Conservation (phyloP, 2,329 filamentous ascomycete species). For the Colletotrichum sidae region DNA sequence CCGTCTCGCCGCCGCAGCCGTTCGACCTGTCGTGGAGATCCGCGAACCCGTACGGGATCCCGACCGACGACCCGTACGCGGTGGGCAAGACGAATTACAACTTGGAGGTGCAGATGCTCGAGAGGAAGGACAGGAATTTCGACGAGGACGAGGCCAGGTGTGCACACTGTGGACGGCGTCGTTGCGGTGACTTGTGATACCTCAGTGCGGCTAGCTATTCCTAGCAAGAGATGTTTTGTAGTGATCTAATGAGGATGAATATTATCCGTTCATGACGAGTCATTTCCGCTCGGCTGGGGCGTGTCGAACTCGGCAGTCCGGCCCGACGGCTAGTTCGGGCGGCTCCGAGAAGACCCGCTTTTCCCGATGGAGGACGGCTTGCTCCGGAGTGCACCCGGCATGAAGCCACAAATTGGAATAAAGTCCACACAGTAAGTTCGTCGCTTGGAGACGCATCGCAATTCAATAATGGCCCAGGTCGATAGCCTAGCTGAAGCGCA, state of each 20-base stretch:
- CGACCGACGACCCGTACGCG: not conserved
- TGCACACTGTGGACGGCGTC: constrained; percentile 16
- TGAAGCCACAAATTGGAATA: too few relatives aligned
- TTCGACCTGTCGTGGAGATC: constrained; percentile 32
- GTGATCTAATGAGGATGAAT: constrained; percentile 1
- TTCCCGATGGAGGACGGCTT: not conserved
- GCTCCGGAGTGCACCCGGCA: too few relatives aligned
- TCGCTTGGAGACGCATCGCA: too few relatives aligned
- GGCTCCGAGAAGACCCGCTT: not conserved
- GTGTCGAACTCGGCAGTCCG: not conserved
- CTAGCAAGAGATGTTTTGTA: not conserved
- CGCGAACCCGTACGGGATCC: constrained; percentile 23
- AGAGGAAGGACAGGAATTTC: constrained; percentile 18
- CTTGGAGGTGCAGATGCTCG: constrained; percentile 28
- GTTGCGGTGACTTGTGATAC: constrained; percentile 1
- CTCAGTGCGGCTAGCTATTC: not conserved
- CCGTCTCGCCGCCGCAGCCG: constrained; percentile 14
- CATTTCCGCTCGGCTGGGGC: not conserved
- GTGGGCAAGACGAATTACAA: constrained; percentile 30
- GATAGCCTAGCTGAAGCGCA: too few relatives aligned
- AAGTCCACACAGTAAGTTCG: too few relatives aligned
- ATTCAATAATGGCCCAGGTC: too few relatives aligned
- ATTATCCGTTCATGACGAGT: not conserved
- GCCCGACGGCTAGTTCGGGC: not conserved
- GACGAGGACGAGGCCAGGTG: constrained; percentile 6